A percentile compares a stretch with the other conserved stretches of the same genome.
Evolutionary conservation across 129 eudicot species (phyloP).

Genomic region (Apium graveolens): DNA sequence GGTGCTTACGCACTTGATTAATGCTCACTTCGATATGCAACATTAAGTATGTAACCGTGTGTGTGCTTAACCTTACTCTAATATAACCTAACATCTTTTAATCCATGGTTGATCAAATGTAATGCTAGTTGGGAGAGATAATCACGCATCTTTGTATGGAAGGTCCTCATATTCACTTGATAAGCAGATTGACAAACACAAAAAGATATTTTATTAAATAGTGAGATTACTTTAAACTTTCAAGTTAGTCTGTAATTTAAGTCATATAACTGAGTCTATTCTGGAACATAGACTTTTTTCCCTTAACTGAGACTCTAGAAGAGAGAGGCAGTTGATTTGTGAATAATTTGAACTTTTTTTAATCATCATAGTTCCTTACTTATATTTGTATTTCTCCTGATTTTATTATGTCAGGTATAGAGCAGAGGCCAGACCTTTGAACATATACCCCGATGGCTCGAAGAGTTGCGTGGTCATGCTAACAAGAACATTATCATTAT

Average conservation of each 20-base stretch:
- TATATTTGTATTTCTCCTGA: background rate
- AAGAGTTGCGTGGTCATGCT: conserved; percentile 64
- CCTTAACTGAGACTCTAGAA: background rate
- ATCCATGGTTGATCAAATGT: background rate
- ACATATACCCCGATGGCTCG: conserved; percentile 72
- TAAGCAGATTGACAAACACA: background rate
- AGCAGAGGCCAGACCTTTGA: conserved; percentile 67
- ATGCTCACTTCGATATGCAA: background rate
- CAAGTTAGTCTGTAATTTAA: background rate
- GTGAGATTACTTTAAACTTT: too few relatives aligned
- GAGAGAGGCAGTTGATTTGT: background rate
- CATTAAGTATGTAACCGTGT: background rate
- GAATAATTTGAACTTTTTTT: too few relatives aligned
- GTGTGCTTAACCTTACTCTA: background rate
- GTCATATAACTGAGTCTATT: background rate
- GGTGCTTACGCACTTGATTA: background rate
- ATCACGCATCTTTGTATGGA: background rate
- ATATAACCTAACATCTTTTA: background rate
- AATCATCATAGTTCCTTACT: background rate
- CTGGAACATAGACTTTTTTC: background rate
- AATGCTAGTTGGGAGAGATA: too few relatives aligned
- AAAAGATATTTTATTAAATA: too few relatives aligned
- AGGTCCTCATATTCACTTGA: background rate
- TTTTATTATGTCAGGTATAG: conserved; percentile 13
- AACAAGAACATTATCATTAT: conserved; percentile 67